These are phyloP conservation scores for Lentinula guzmanii DNA, from an alignment of 768 basidiomycete species.

Conservation along the genomic window DNA sequence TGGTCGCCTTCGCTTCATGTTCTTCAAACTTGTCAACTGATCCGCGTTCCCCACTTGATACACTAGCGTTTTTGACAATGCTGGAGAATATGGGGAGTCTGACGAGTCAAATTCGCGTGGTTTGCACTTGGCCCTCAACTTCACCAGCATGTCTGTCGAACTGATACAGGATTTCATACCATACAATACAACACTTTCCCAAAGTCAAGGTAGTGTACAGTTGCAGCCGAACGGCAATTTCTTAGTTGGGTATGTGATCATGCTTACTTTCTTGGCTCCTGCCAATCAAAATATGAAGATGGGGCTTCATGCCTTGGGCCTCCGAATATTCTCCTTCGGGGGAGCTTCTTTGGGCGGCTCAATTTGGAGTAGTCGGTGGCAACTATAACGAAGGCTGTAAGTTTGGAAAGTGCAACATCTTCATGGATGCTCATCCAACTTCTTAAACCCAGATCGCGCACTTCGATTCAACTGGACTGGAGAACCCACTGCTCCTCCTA, in stretches of 20 bases:
- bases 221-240: constrained; percentile 6
- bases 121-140: constrained; percentile 1
- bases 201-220: constrained; percentile 6
- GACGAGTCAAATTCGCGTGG: background rate
- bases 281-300: background rate
- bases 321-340: constrained; percentile 1
- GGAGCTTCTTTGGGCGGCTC: background rate
- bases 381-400: constrained; percentile 1
- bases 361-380: background rate
- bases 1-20: background rate
- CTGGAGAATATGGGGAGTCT: background rate
- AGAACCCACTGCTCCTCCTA: constrained; percentile 11
- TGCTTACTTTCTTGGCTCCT: background rate
- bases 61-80: constrained; percentile 2
- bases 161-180: constrained; percentile 2
- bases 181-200: background rate
- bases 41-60: background rate
- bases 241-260: background rate
- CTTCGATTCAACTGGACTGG: constrained; percentile 10
- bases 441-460: background rate
- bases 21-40: background rate
- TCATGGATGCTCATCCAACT: background rate
- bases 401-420: background rate
- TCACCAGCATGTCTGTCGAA: constrained; percentile 1
- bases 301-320: background rate